Conservation (phyloP, 2,329 filamentous ascomycete species). For the Chaetomium globosum region DNA sequence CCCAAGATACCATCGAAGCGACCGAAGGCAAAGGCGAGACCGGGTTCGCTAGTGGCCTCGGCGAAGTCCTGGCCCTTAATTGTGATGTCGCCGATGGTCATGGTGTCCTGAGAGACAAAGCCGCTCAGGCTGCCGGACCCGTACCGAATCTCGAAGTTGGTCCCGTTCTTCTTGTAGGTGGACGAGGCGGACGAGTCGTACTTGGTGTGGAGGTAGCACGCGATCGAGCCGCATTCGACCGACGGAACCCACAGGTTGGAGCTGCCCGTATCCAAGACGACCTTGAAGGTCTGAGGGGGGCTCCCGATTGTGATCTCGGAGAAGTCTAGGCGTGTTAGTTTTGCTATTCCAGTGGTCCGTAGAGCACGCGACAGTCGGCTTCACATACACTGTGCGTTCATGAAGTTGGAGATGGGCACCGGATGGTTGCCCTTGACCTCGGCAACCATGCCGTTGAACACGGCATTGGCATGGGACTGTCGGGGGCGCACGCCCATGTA, state of each 20-base stretch:
- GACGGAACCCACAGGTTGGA: conserved; percentile 99
- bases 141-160: conserved; percentile 89
- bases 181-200: conserved; percentile 90
- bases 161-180: conserved; percentile 92
- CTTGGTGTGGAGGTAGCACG: conserved; percentile 95
- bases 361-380: neutral
- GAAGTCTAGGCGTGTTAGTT: conserved; percentile 67
- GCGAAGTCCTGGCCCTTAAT: conserved; percentile 93
- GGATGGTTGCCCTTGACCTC: conserved; percentile 70
- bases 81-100: conserved; percentile 85
- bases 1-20: conserved; percentile 96
- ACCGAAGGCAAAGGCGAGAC: conserved; percentile 95
- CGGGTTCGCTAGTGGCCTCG: conserved; percentile 93
- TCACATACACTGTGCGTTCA: conserved; percentile 93
- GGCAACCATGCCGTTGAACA: conserved; percentile 76
- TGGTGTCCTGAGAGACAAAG: conserved; percentile 85
- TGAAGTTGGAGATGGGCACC: conserved; percentile 92
- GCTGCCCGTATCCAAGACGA: conserved; percentile 96
- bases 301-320: conserved; percentile 92
- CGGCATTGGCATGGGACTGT: conserved; percentile 68
- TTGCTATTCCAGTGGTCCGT: too few relatives aligned
- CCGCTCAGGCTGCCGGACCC: conserved; percentile 92
- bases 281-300: conserved; percentile 95
- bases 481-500: conserved; percentile 83
- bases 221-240: conserved; percentile 86